Percentiles rank a stretch among this genome's conserved stretches.
These are phyloP conservation scores for Annona squamosa DNA, from an alignment of 164 flowering plant species.

Conservation along the genomic window DNA sequence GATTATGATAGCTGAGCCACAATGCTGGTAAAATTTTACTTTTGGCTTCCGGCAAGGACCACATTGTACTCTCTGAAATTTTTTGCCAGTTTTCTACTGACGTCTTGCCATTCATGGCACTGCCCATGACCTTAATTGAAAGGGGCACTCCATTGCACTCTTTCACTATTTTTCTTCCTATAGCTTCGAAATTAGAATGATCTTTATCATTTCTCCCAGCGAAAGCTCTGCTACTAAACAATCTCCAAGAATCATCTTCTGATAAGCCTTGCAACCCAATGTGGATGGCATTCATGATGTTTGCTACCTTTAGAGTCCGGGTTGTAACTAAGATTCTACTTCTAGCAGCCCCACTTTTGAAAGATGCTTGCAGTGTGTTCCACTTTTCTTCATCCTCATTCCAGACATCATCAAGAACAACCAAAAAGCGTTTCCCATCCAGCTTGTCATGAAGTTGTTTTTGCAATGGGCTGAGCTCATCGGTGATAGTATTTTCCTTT, in stretches of 20 bases:
- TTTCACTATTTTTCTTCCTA: neutral
- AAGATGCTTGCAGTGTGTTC: neutral
- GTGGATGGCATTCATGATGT: neutral
- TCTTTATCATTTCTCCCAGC: neutral
- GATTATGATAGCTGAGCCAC: conserved; percentile 10
- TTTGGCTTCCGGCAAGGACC: conserved; percentile 1
- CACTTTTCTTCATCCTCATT: conserved; percentile 3
- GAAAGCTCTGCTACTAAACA: conserved; percentile 7
- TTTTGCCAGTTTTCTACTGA: conserved; percentile 2
- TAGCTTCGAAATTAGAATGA: neutral
- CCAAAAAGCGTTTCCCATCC: neutral
- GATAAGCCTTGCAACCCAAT: neutral
- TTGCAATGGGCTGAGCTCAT: neutral
- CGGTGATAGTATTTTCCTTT: neutral
- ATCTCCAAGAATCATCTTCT: conserved; percentile 1
- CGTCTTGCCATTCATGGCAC: neutral
- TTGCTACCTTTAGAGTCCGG: neutral
- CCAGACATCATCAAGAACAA: conserved; percentile 12
- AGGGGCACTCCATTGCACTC: neutral
- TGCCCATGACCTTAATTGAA: neutral
- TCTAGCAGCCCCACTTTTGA: conserved; percentile 1
- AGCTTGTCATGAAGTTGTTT: neutral
- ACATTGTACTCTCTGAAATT: conserved; percentile 5
- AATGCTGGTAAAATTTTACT: conserved; percentile 2
- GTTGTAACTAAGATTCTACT: conserved; percentile 14